phyloP scores from a whole-genome alignment of 495 filamentous ascomycete genomes.

The Aspergillus coremiiformis region DNA sequence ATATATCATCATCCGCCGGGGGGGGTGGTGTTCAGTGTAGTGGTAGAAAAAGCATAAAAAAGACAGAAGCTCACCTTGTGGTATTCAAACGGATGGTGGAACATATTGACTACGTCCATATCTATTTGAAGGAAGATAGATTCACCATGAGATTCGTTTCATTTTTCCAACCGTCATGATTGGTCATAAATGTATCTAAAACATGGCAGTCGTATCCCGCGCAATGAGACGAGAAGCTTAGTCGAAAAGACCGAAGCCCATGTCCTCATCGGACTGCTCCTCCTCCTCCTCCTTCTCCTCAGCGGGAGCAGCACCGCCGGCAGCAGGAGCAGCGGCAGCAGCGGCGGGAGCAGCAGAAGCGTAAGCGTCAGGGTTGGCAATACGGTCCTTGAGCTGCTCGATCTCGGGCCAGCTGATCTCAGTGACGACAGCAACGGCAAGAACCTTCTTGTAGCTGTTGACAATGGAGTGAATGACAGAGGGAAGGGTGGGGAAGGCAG shows the following conservation, averaged over 20 bases:
- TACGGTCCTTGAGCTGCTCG: conserved; percentile 95
- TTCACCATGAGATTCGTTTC: conserved; percentile 28
- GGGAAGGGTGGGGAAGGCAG: conserved; percentile 93
- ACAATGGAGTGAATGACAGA: conserved; percentile 90
- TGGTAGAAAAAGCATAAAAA: conserved; percentile 2
- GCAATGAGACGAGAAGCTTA: conserved; percentile 31
- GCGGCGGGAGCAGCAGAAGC: conserved; percentile 69
- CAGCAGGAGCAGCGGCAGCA: conserved; percentile 33
- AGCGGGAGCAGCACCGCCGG: conserved; percentile 45
- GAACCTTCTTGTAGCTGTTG: conserved; percentile 95
- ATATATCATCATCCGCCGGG: conserved; percentile 45
- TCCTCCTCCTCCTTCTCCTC: conserved; percentile 47
- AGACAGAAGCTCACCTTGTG: conserved; percentile 24
- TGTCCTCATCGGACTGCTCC: conserved; percentile 43
- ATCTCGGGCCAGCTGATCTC: conserved; percentile 95
- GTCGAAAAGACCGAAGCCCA: conserved; percentile 54
- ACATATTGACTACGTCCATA: conserved; percentile 34
- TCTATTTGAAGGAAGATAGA: conserved; percentile 16
- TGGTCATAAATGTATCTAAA: conserved; percentile 35
- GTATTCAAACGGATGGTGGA: conserved; percentile 27
- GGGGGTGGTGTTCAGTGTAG: not conserved
- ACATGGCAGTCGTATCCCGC: conserved; percentile 35
- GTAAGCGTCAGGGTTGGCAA: conserved; percentile 95
- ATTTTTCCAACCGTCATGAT: conserved; percentile 25
- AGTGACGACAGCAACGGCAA: conserved; percentile 83